Evolutionary conservation across 2,329 filamentous ascomycete species (phyloP).

Genomic region (Apiospora koreana): DNA sequence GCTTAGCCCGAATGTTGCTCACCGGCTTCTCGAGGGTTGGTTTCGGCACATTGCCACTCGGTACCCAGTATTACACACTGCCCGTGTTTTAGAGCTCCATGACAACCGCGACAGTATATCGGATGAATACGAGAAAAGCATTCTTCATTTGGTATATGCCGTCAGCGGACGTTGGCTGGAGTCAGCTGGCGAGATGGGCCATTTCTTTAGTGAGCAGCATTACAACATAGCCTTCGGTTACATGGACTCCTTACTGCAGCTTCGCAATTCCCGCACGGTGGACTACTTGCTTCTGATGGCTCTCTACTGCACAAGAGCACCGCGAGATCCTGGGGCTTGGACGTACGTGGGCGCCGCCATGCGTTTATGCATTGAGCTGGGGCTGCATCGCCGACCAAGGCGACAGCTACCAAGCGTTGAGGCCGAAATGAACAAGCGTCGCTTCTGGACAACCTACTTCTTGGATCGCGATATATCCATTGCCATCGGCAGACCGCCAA

Average conservation of each 20-base stretch:
- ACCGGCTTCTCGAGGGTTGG: conserved; percentile 29
- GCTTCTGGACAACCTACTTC: conserved; percentile 33
- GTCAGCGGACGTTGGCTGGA: conserved; percentile 33
- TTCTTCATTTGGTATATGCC: conserved; percentile 31
- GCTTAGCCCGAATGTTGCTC: conserved; percentile 27
- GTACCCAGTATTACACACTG: conserved; percentile 29
- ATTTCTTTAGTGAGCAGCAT: conserved; percentile 33
- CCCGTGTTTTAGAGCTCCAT: conserved; percentile 27
- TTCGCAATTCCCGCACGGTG: conserved; percentile 29
- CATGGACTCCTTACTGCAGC: conserved; percentile 28
- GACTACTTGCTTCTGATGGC: conserved; percentile 33
- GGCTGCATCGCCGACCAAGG: conserved; percentile 28
- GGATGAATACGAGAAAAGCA: conserved; percentile 28
- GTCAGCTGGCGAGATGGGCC: conserved; percentile 31
- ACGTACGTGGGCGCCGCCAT: conserved; percentile 31
- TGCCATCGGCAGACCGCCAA: conserved; percentile 29
- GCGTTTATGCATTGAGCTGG: conserved; percentile 30
- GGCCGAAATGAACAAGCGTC: conserved; percentile 31
- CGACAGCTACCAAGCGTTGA: conserved; percentile 25
- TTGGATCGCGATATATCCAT: conserved; percentile 33
- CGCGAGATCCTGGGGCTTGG: conserved; percentile 31
- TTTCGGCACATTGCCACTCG: conserved; percentile 32
- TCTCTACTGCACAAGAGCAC: conserved; percentile 32
- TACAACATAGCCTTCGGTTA: conserved; percentile 30
- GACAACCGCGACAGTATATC: conserved; percentile 27